Percentiles rank a stretch among this genome's conserved stretches.
Conservation (phyloP, 441 rosid species). For the Gossypium schwendimanii region DNA sequence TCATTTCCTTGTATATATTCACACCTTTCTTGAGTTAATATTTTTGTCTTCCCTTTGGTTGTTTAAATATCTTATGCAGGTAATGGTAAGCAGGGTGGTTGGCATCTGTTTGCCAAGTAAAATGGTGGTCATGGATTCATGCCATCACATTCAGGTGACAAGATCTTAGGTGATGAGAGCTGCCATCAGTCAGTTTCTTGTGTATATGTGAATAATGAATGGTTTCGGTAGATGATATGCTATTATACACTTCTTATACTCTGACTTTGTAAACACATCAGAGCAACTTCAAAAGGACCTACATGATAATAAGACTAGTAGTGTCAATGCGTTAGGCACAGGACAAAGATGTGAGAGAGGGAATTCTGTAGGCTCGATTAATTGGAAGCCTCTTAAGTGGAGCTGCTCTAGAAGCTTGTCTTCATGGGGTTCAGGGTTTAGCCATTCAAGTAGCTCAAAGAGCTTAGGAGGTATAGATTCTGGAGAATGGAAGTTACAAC, state of each 20-base stretch:
- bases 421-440: conserved; percentile 84
- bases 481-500: conserved; percentile 45
- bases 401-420: conserved; percentile 74
- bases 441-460: conserved; percentile 89
- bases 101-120: conserved; percentile 63
- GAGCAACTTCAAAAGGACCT: conserved; percentile 47
- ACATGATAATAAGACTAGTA: conserved; percentile 39
- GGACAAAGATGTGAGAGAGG: conserved; percentile 50
- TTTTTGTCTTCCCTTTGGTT: conserved; percentile 21
- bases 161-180: conserved; percentile 58
- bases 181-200: conserved; percentile 43
- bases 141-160: conserved; percentile 51
- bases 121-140: conserved; percentile 46
- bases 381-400: conserved; percentile 82
- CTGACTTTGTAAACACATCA: conserved; percentile 44
- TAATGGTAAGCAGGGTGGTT: conserved; percentile 88
- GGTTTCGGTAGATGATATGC: conserved; percentile 58
- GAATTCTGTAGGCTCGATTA: conserved; percentile 46
- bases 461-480: conserved; percentile 62
- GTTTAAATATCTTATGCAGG: conserved; percentile 47
- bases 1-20: background rate
- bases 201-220: conserved; percentile 49
- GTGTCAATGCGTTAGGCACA: conserved; percentile 36
- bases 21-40: conserved; percentile 19
- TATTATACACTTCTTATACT: conserved; percentile 33